Evolutionary conservation across 139 green algal species (phyloP), one percentile per base, ranked within the genome.

Genomic region (Asterochloris erici): DNA sequence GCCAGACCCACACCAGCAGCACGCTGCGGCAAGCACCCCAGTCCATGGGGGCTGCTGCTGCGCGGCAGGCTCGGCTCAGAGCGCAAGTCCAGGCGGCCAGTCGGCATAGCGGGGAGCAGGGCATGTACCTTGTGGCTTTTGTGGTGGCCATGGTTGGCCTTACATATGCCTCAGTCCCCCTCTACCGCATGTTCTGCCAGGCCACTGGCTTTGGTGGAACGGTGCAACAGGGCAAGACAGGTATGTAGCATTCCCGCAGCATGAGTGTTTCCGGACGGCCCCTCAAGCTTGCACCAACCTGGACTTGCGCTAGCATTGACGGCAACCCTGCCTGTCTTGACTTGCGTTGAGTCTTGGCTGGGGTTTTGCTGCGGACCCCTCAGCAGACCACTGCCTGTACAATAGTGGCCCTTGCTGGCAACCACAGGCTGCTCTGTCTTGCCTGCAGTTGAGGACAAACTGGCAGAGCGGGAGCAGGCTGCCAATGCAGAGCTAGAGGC

Each of bases 101-200:
- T 54, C 76, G 17, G 21, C 21, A 70, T 21, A 82, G 63, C 74
- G 75, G 17, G 71, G 54, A 81, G 21, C 85, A 89, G 81, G 85
- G 77, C 2, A 27, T 87, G 12, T 89, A 89, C 78, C 66, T 89
- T 68, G 68, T 89, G 14, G 94, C 96, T 0, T 73, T 98, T 0
- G 89, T 92, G 0, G 88, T 98, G 12, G 92, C 86, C 74, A 99
- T 99, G 96, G 83, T 99, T 13, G 97, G 95, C 11, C 66, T 95
- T 11, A 96, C 97, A 0, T 99, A 99, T 77, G 94, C 92, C 0
- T 93, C 92, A 0, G 97, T 99, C 0, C 97, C 97, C 0, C 84
- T 99, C 24, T 99, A 99, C 85, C 89, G 83, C 27, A 88, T 91
- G 80, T 92, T 91, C 61, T 89, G 83, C 38, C 88, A 93, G 85